Evolutionary conservation across 2,329 filamentous ascomycete genomes (phyloP).

Genomic region (Calonectria fujianensis): DNA sequence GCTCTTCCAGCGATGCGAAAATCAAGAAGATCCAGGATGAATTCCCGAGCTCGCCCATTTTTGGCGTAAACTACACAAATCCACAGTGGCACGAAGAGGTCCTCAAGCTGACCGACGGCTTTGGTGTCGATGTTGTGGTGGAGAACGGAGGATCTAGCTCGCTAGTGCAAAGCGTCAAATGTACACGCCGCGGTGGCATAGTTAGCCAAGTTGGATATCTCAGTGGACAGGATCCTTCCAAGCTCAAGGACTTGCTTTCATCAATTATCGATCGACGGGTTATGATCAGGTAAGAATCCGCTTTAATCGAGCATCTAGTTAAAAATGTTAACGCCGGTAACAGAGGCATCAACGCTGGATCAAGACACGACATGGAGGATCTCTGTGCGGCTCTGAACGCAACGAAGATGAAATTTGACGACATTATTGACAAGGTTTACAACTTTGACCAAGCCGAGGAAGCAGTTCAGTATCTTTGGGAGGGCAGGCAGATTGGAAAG

Average conservation of each 20-base stretch:
- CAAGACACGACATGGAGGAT: constrained; percentile 63
- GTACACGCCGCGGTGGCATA: constrained; percentile 63
- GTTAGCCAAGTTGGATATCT: constrained; percentile 67
- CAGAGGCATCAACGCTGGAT: constrained; percentile 64
- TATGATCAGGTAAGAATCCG: constrained; percentile 52
- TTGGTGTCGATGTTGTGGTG: constrained; percentile 70
- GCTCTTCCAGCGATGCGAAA: constrained; percentile 71
- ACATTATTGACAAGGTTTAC: constrained; percentile 62
- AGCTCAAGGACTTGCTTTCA: constrained; percentile 60
- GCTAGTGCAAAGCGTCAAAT: constrained; percentile 62
- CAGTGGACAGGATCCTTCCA: constrained; percentile 53
- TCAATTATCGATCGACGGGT: constrained; percentile 62
- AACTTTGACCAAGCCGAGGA: constrained; percentile 64
- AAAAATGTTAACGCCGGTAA: neutral
- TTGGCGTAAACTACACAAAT: constrained; percentile 70
- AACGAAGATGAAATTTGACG: constrained; percentile 60
- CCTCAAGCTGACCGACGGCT: constrained; percentile 62
- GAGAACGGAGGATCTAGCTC: constrained; percentile 63
- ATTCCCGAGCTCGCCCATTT: constrained; percentile 64
- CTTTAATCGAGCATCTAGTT: neutral
- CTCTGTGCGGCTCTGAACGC: constrained; percentile 59
- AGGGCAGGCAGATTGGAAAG: constrained; percentile 66
- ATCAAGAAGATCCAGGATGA: constrained; percentile 64
- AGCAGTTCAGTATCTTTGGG: constrained; percentile 64
- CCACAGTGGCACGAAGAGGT: constrained; percentile 68